Evolutionary conservation across 2,329 filamentous ascomycete species (phyloP), one percentile per base, ranked within the genome.

Genomic region (Laburnicola sp.): DNA sequence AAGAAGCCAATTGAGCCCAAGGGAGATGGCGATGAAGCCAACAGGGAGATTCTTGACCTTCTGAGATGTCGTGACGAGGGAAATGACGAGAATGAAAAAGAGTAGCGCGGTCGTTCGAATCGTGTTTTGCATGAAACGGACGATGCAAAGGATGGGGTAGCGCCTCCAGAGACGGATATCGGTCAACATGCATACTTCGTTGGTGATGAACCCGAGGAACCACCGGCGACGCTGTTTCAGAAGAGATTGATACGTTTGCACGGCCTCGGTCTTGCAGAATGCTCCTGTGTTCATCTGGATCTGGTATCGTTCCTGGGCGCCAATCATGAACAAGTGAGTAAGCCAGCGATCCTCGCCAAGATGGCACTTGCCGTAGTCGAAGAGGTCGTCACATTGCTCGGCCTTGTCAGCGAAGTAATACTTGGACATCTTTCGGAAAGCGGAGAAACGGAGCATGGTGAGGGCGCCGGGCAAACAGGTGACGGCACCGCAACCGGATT

Each of bases 321-420:
- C 92, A 66, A 97, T 94, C 94, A 99, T 99, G 80, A 99, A 97
- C 51, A 99, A 81, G 77, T 99, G 94, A 1, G 93, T 99, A 50
- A 97, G 82, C 92, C 93, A 97, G 57, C 93, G 83, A 74, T 99
- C 94, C 74, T 97, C 94, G 34, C 94, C 94, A 37, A 97, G 76
- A 75, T 97, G 92, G 65, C 89, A 92, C 76, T 97, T 97, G 50
- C 90, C 91, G 69, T 93, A 97, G 70, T 99, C 93, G 68, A 99
- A 99, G 9, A 97, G 80, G 72, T 97, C 93, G 53, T 96, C 90
- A 66, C 91, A 96, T 68, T 96, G 89, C 72, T 96, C 93, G 3
- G 91, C 91, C 72, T 96, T 96, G 75, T 97, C 93, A 34, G 92
- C 91, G 72, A 99, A 99, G 75, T 99, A 97, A 75, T 96, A 96